A percentile compares a stretch with the other conserved stretches of the same genome.
phyloP scores from a whole-genome alignment of 2,329 filamentous ascomycete species.

The Cercospora sp. region DNA sequence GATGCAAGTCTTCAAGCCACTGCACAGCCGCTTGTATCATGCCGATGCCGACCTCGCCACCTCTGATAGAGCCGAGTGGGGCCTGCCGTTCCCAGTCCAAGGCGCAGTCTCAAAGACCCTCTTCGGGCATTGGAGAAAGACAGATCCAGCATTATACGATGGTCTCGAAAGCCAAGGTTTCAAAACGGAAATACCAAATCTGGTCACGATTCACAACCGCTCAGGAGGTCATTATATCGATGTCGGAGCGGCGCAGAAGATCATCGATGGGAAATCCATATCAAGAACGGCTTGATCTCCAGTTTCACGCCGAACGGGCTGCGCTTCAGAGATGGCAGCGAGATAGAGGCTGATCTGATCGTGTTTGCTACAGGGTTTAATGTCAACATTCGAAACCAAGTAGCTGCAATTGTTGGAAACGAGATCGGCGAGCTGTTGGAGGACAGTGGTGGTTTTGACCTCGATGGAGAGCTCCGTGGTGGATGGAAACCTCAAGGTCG shows the following conservation, averaged over 20 bases:
- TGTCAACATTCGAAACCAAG: background rate
- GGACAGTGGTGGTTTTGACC: background rate
- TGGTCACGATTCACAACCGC: background rate
- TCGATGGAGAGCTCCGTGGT: background rate
- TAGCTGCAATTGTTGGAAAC: background rate
- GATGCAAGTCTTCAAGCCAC: background rate
- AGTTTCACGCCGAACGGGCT: background rate
- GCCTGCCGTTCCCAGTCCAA: background rate
- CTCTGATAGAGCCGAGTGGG: background rate
- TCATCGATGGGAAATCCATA: background rate
- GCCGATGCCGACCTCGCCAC: background rate
- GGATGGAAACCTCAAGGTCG: background rate
- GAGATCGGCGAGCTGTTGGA: background rate
- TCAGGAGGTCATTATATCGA: background rate
- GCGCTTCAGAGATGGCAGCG: background rate
- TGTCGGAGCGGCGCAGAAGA: background rate
- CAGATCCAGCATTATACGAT: background rate
- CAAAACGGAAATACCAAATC: background rate
- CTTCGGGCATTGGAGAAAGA: background rate
- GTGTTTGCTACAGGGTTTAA: background rate
- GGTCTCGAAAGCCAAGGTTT: background rate
- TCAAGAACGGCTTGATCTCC: background rate
- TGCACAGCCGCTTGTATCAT: background rate
- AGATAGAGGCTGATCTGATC: background rate
- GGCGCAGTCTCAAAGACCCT: background rate